Evolutionary conservation across 768 basidiomycete species (phyloP), one percentile per base, ranked within the genome.

Genomic region (Termitomyces sp.): DNA sequence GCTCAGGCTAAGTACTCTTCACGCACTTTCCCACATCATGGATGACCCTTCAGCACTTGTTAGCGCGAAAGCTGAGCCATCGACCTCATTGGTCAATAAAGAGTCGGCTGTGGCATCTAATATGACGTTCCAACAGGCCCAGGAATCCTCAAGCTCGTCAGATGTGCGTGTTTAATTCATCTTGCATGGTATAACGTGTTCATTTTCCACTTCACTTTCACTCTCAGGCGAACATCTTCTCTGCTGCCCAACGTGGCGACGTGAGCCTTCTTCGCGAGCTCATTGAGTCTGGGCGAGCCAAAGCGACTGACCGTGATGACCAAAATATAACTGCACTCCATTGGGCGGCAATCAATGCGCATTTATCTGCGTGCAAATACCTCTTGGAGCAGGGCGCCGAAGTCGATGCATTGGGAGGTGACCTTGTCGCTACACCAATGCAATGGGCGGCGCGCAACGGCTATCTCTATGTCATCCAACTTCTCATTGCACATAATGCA

Each of bases 361-460:
- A 98, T 67, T 77, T 96, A n/a, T 79, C 85, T 1, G 87, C 90
- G 26, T 97, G 94, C 72, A 83, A 88, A 35, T 90, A 87, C 63
- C 78, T 99, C 18, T 77, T 99, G 36, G 92, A 94, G 62, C 86
- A 92, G 64, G 96, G 95, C 22, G 96, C 96, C 0, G 92, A 96
- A 55, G 90, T 98, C 20, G 97, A 99, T 63, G 92, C 93, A 3
- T 75, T 90, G 9, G 97, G 97, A 20, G 97, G 97, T 4, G 96
- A 98, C 71, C 82, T 99, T 30, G 79, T 88, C 30, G 96, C 95
- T 2, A 96, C 95, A 1, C 94, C 97, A 0, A 81, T 98, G 77
- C 95, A 98, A 70, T 99, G 97, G 97, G 97, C 97, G 0, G 94
- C 96, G 3, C 85, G 95, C 56, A 97, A 94, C 68, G 97, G 97